Evolutionary conservation across 768 basidiomycete genomes (phyloP), one percentile per base, ranked within the genome.

Genomic region (Leccinum fibrillosum): DNA sequence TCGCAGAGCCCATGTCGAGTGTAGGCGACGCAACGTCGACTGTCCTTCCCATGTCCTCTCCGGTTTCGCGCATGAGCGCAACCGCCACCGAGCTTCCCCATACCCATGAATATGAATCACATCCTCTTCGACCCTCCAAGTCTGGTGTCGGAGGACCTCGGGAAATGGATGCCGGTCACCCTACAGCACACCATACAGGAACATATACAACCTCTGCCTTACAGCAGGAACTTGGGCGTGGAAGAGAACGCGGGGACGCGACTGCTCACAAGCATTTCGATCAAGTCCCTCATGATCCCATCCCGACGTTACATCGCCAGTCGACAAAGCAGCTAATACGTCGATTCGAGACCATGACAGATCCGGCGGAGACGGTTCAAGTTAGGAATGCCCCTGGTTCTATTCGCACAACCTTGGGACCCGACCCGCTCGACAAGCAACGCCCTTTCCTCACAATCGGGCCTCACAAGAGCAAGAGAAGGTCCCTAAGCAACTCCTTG

Each of bases 401-500:
- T 11, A 52, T 55, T 45, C 65, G 55, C 5, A n/a, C 57, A 59
- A 64, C 69, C 21, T 60, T 60, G 13, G 60, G 56, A 34, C 39
- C 49, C 35, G 55, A 59, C 32, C 55, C 62, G 51, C 64, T 56
- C 50, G 61, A 59, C 32, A 30, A 47, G 25, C 35, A 54, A 19
- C 63, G 51, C 56, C 61, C 61, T 45, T 68, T 64, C 47, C 63
- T 63, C 48, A 39, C 59, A 8, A 52, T 65, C 28, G 55, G 48
- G 8, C 47, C 65, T 13, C 70, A 73, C 62, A 79, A 77, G 57
- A 78, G 75, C 58, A 85, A 80, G 66, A 71, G 69, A 52, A 70
- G 73, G 9, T 86, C 84, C 5, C 72, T 89, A 52, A 81, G 86
- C 23, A 82, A 82, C 67, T 88, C 86, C n/a, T n/a, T n/a, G n/a